Conservation (phyloP, 306 rosid species). For the Prunus dulcis region DNA sequence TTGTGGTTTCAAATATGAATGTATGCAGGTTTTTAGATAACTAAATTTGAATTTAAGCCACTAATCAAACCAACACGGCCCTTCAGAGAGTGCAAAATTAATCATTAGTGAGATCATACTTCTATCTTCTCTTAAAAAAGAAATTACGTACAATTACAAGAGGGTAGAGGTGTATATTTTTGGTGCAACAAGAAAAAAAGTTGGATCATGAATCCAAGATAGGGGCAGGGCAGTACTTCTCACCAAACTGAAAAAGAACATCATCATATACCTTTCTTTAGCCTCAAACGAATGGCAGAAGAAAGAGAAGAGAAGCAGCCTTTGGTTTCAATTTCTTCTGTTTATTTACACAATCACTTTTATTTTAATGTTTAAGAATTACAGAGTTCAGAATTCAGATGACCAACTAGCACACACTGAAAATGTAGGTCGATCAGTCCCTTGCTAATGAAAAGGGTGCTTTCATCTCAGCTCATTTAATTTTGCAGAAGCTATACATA, state of each 20-base stretch:
- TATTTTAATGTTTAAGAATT: background rate
- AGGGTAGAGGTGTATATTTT: background rate
- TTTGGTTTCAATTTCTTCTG: background rate
- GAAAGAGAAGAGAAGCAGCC: background rate
- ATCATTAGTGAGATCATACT: too few relatives aligned
- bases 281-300: background rate
- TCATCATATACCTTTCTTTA: background rate
- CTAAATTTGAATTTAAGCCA: too few relatives aligned
- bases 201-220: background rate
- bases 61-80: too few relatives aligned
- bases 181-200: background rate
- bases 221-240: background rate
- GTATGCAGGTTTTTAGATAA: too few relatives aligned
- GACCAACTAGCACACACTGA: background rate
- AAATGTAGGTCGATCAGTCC: background rate
- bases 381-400: too few relatives aligned
- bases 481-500: background rate
- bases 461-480: background rate
- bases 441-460: background rate
- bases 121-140: background rate
- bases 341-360: background rate
- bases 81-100: too few relatives aligned
- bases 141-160: background rate
- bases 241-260: background rate
- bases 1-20: too few relatives aligned